These are phyloP conservation scores for Schizosaccharomyces pombe DNA, from an alignment of 805 yeast genomes.

Conservation along the genomic window ASM294v3 CU329670.1:5226501-5227000, in stretches of 20 bases:
- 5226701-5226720: slow-evolving; percentile 79
- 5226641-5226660: slow-evolving; percentile 98
- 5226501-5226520: slow-evolving; percentile 68
- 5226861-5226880: slow-evolving; percentile 41
- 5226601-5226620: slow-evolving; percentile 61
- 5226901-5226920: slow-evolving; percentile 30
- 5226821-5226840: slow-evolving; percentile 31
- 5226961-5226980: slow-evolving; percentile 8
- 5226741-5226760: slow-evolving; percentile 61
- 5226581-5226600: slow-evolving; percentile 59
- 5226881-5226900: slow-evolving; percentile 34
- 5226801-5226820: slow-evolving; percentile 50
- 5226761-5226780: slow-evolving; percentile 52
- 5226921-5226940: slow-evolving; percentile 28
- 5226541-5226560: slow-evolving; percentile 78
- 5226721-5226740: slow-evolving; percentile 95
- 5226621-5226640: slow-evolving; percentile 85
- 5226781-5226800: slow-evolving; percentile 67
- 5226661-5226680: slow-evolving; percentile 76
- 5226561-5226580: slow-evolving; percentile 54
- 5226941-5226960: neutral
- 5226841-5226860: slow-evolving; percentile 74
- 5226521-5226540: slow-evolving; percentile 55
- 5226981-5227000: slow-evolving; percentile 16
- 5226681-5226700: slow-evolving; percentile 70